Percentiles rank a stretch among this genome's conserved stretches.
phyloP scores from a whole-genome alignment of 2,329 filamentous ascomycete genomes.

The Cryphonectria naterciae region DNA sequence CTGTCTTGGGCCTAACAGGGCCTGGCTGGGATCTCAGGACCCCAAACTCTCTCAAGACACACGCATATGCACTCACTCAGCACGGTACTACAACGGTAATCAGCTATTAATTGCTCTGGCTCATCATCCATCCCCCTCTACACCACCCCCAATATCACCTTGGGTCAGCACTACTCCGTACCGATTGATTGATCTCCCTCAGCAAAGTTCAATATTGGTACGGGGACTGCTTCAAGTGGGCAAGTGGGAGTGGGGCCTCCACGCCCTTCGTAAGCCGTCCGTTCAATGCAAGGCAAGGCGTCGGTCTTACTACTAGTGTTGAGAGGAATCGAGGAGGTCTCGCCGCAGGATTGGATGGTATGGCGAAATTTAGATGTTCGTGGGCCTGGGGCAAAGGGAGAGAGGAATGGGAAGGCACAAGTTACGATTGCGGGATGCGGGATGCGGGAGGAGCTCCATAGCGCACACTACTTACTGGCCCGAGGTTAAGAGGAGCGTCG shows the following conservation, averaged over 20 bases:
- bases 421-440: not conserved
- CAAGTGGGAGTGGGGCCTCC: not conserved
- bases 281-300: not conserved
- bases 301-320: conserved; percentile 3
- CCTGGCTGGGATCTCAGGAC: not conserved
- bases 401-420: not conserved
- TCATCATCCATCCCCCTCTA: not conserved
- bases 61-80: not conserved
- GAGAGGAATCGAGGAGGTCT: not conserved
- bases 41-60: not conserved
- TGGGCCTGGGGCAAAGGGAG: not conserved
- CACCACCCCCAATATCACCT: not conserved
- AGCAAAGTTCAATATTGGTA: conserved; percentile 3
- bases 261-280: not conserved
- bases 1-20: not conserved
- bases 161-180: conserved; percentile 2
- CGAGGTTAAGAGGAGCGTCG: not conserved
- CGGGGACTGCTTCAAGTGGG: not conserved
- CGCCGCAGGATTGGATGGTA: not conserved
- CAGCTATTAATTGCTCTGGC: not conserved
- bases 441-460: not conserved
- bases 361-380: not conserved
- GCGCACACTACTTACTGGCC: not conserved
- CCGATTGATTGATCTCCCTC: not conserved
- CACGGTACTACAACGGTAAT: not conserved